Percentiles rank a stretch among this genome's conserved stretches.
phyloP scores from a whole-genome alignment of 495 filamentous ascomycete genomes.

The Pseudomonodictys pantanalensis region DNA sequence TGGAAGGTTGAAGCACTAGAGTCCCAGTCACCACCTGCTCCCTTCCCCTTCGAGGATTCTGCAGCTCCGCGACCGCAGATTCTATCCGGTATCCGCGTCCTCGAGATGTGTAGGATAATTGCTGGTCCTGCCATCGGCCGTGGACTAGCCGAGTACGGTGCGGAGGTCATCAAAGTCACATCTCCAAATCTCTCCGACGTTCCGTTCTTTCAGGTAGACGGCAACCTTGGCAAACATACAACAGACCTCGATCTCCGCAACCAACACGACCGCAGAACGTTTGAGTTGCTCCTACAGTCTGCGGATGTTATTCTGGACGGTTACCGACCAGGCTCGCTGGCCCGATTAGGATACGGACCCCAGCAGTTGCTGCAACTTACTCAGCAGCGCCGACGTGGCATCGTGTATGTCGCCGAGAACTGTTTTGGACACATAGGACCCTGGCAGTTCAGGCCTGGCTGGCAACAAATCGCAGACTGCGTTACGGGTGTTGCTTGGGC shows the following conservation, averaged over 20 bases:
- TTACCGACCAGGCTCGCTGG: constrained; percentile 26
- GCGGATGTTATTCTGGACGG: constrained; percentile 51
- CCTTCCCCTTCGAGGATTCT: constrained; percentile 45
- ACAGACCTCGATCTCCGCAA: constrained; percentile 59
- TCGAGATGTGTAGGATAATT: constrained; percentile 43
- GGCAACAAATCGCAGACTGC: constrained; percentile 40
- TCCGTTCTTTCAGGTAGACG: constrained; percentile 77
- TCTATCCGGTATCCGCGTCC: constrained; percentile 25
- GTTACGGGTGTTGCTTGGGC: constrained; percentile 69
- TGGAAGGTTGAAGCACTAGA: constrained; percentile 54
- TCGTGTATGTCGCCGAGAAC: constrained; percentile 34
- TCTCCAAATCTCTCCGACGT: constrained; percentile 66
- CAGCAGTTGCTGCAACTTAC: constrained; percentile 23
- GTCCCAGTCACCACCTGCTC: constrained; percentile 50
- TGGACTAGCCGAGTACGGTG: constrained; percentile 31
- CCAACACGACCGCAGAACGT: constrained; percentile 50
- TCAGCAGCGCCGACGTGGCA: constrained; percentile 26
- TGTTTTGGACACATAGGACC: constrained; percentile 33
- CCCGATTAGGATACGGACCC: constrained; percentile 30
- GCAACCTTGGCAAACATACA: constrained; percentile 67
- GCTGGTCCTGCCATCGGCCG: constrained; percentile 41
- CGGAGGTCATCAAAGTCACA: constrained; percentile 64
- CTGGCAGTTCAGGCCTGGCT: constrained; percentile 27
- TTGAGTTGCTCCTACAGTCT: constrained; percentile 57
- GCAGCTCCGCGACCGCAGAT: constrained; percentile 26